Evolutionary conservation across 2,329 filamentous ascomycete genomes (phyloP).

Genomic region (Monilinia polystroma): DNA sequence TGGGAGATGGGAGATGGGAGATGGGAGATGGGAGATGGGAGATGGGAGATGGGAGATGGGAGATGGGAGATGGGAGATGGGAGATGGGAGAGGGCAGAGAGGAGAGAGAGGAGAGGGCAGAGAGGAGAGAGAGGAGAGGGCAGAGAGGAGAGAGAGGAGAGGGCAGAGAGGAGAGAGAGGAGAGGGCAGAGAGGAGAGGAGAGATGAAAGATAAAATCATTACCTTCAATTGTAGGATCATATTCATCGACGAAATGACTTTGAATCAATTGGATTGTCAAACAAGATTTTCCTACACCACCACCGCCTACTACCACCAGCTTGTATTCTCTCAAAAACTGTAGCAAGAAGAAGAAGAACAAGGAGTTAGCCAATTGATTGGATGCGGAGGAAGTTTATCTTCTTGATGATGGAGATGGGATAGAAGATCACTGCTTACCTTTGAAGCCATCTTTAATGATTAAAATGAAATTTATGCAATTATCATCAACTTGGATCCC

Average conservation of each 20-base stretch:
- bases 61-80: too few relatives aligned
- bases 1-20: not conserved
- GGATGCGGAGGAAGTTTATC: not conserved
- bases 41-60: too few relatives aligned
- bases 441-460: conserved; percentile 42
- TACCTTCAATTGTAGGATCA: conserved; percentile 98
- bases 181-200: too few relatives aligned
- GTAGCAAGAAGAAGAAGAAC: conserved; percentile 16
- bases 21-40: too few relatives aligned
- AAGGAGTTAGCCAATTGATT: conserved; percentile 29
- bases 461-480: conserved; percentile 27
- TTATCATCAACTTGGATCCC: conserved; percentile 29
- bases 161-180: too few relatives aligned
- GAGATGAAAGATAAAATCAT: conserved; percentile 36
- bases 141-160: too few relatives aligned
- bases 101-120: too few relatives aligned
- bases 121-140: conserved; percentile 2
- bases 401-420: not conserved
- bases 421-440: conserved; percentile 32
- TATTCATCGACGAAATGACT: conserved; percentile 99
- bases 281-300: conserved; percentile 97
- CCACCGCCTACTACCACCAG: conserved; percentile 96
- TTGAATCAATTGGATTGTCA: conserved; percentile 89
- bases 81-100: too few relatives aligned
- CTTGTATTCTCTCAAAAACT: conserved; percentile 92